phyloP scores from a whole-genome alignment of 306 rosid genomes.

The Sechiopsis laciniata region DNA sequence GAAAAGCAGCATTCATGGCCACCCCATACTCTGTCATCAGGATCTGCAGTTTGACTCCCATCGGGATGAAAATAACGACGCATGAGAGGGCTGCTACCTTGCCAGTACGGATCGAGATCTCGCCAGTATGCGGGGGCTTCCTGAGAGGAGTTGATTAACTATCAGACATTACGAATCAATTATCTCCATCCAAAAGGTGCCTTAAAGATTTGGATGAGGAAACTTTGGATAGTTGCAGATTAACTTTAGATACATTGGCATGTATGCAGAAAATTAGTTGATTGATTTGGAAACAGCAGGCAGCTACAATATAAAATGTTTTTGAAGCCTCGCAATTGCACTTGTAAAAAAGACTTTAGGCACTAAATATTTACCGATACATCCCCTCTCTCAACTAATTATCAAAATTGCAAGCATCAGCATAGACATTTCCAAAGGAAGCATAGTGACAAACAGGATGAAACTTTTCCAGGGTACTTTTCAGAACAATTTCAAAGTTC shows the following conservation, averaged over 20 bases:
- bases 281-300: not conserved
- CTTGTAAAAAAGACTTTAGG: not conserved
- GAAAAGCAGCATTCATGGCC: constrained; percentile 39
- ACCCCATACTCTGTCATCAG: constrained; percentile 40
- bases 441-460: not conserved
- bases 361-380: not conserved
- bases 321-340: not conserved
- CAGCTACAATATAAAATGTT: not conserved
- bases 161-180: not conserved
- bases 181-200: not conserved
- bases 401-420: no score
- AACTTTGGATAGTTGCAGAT: not conserved
- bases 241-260: not conserved
- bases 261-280: constrained; percentile 1
- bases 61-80: constrained; percentile 40
- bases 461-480: no score
- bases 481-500: not conserved
- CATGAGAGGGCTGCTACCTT: constrained; percentile 29
- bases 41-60: constrained; percentile 44
- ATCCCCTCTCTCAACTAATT: no score
- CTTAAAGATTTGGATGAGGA: not conserved
- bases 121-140: constrained; percentile 41
- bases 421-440: not conserved
- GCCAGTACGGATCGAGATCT: constrained; percentile 45
- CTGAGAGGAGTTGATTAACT: constrained; percentile 21